These are phyloP conservation scores for Pythium myriotylum DNA, from an alignment of 352 stramenopile genomes.

Conservation along the genomic window DNA sequence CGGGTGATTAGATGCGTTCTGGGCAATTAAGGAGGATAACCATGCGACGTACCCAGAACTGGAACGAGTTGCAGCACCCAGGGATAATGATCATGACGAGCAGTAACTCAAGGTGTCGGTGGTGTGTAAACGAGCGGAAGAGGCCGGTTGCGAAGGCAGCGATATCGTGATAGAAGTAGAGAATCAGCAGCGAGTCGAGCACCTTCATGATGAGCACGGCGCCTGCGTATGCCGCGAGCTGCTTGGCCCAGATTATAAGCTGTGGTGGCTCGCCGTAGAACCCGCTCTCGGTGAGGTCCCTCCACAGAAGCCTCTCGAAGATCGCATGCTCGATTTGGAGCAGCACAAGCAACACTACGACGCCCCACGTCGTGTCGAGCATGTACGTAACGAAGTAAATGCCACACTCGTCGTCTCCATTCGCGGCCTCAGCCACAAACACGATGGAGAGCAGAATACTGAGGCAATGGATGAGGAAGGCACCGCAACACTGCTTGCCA, in stretches of 20 bases:
- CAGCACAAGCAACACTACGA: slow-evolving; percentile 50
- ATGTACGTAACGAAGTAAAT: slow-evolving; percentile 80
- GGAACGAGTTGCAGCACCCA: slow-evolving; percentile 63
- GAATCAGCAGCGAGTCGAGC: slow-evolving; percentile 43
- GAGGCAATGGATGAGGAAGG: slow-evolving; percentile 60
- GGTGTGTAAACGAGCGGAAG: slow-evolving; percentile 54
- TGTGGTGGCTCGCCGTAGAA: slow-evolving; percentile 72
- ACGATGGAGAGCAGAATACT: slow-evolving; percentile 70
- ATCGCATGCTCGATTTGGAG: slow-evolving; percentile 44
- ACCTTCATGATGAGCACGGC: slow-evolving; percentile 63
- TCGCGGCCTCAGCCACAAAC: slow-evolving; percentile 41
- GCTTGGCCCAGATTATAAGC: slow-evolving; percentile 57
- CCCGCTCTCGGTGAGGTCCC: slow-evolving; percentile 52
- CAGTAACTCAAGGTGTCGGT: slow-evolving; percentile 72
- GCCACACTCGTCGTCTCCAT: slow-evolving; percentile 64
- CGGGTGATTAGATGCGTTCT: not conserved
- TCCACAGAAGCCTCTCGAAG: slow-evolving; percentile 35
- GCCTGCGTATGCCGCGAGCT: slow-evolving; percentile 48
- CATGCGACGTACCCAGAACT: slow-evolving; percentile 65
- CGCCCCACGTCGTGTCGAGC: slow-evolving; percentile 63
- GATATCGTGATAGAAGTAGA: slow-evolving; percentile 45
- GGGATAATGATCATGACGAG: slow-evolving; percentile 81
- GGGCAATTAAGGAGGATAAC: too few species aligned
- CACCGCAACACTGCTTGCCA: slow-evolving; percentile 65
- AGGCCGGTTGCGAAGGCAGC: slow-evolving; percentile 44